Evolutionary conservation across 768 basidiomycete species (phyloP), one percentile per base, ranked within the genome.

Genomic region (Xerocomellus amylosporus): DNA sequence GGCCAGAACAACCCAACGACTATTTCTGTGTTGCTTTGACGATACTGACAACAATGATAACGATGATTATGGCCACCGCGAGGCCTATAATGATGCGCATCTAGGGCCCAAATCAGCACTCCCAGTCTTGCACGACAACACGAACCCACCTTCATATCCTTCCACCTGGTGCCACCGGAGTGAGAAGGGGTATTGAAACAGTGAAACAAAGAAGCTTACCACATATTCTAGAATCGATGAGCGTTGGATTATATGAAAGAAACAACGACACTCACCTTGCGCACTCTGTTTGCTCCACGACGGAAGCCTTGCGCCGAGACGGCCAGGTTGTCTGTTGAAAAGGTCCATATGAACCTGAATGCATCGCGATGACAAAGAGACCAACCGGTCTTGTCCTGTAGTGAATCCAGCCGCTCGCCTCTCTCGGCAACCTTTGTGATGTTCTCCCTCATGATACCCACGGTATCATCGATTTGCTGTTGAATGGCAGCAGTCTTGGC

Each of bases 271-370:
- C 69, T 51, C 64, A 94, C 93, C 84, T 98, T 99, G 71, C 97
- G 86, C 49, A 99, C 97, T 56, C 92, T 82, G 76, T 98, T 98
- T 49, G 97, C 97, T 61, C 97, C 95, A 60, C 93, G 83, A 58
- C 94, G 87, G 85, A 99, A 99, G 26, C 94, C 93, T 76, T 99
- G 96, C n/a, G 97, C 97, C 24, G 94, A 97, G 39, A 96, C 91
- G 30, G 97, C 96, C 52, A 99, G 83, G 69, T 88, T 97, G 74
- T 99, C 97, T 97, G 63, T 48, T 17, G 42, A 48, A 53, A 49
- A 22, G 13, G 20, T 47, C 31, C 1, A 38, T 46, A 37, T 20
- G 14, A 24, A 14, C 17, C 22, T 5, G 3, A 38, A 14, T 14
- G 15, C 28, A 40, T 17, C 7, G 12, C 15, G 19, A 46, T 26